Evolutionary conservation across 2,329 filamentous ascomycete species (phyloP), one percentile per base, ranked within the genome.

Genomic region (Orbilia oligospora): DNA sequence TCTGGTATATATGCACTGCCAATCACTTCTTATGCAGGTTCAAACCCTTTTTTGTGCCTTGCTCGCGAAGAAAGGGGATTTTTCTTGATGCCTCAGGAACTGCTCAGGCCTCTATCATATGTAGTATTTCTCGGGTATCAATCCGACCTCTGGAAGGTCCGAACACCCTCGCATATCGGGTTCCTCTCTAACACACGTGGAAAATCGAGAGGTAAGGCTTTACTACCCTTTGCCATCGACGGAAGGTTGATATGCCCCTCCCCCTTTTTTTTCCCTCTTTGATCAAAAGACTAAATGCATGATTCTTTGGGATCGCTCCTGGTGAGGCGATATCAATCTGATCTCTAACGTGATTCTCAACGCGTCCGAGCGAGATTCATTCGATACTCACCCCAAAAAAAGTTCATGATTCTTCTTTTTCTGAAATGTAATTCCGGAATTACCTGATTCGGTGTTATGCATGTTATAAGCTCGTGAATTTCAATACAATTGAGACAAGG

Each of bases 401-500:
- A 27, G 36, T 61, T 61, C 55, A 55, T 27, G 67, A 63, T 53
- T 63, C 14, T 64, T 55, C 49, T 56, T 14, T 64, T 53, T 71
- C 30, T 33, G 55, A 48, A 18, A 41, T 64, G 44, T 20, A 61
- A 61, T 61, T 61, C 56, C 56, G 56, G 56, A 61, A 61, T 61
- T 61, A 61, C 56, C 36, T 44, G 18, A 61, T 61, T 44, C 18
- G 56, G 56, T 24, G 8, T 61, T 61, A n/a, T n/a, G n/a, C n/a
- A n/a, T n/a, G n/a, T n/a, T n/a, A n/a, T n/a, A 44, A 24, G 9
- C 56, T 44, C 18, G 18, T 44, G 36, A 61, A 27, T 61, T 46
- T 46, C 41, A 70, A 77, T 71, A 77, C 65, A 77, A 71, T 77
- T 69, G 67, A 77, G 73, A 77, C 73, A 71, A 33, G 61, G 49